Evolutionary conservation across 352 stramenopile species (phyloP).

Genomic region (Sclerospora graminicola): DNA sequence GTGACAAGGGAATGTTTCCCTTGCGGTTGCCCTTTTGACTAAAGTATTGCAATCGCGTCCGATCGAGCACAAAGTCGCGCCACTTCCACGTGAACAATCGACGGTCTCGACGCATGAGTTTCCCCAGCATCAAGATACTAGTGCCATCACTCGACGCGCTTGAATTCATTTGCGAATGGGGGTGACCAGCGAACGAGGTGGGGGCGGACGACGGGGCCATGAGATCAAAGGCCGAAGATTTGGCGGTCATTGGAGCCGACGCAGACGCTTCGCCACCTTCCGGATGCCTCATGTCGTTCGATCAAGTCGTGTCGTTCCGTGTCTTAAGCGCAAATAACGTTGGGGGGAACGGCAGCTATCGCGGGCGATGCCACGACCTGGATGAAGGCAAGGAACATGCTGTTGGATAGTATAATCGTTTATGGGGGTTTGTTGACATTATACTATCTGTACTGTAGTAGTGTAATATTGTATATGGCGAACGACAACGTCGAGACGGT

Average conservation of each 20-base stretch:
- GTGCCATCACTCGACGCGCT: constrained; percentile 6
- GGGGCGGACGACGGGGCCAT: background rate
- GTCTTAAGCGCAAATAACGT: too few relatives aligned
- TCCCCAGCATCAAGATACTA: constrained; percentile 44
- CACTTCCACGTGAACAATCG: constrained; percentile 79
- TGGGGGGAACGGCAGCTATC: too few relatives aligned
- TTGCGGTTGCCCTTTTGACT: constrained; percentile 67
- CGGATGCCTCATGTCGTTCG: constrained; percentile 14
- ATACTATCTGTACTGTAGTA: too few relatives aligned
- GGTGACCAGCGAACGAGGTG: background rate
- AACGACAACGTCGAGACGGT: constrained; percentile 2
- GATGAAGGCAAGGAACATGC: too few relatives aligned
- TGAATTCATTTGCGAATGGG: background rate
- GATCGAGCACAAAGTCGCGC: constrained; percentile 71
- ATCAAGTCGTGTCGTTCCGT: background rate
- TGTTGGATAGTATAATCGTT: background rate
- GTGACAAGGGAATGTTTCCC: constrained; percentile 49
- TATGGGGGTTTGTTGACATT: background rate
- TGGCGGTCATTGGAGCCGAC: background rate
- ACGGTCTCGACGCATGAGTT: constrained; percentile 66
- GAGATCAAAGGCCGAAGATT: constrained; percentile 1
- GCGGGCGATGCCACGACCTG: too few relatives aligned
- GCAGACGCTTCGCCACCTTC: constrained; percentile 7
- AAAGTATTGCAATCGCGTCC: constrained; percentile 62
- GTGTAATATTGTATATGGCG: constrained; percentile 5